A percentile compares a stretch with the other conserved stretches of the same genome.
phyloP scores from a whole-genome alignment of 2,329 filamentous ascomycete genomes.

The Beauveria asiatica region DNA sequence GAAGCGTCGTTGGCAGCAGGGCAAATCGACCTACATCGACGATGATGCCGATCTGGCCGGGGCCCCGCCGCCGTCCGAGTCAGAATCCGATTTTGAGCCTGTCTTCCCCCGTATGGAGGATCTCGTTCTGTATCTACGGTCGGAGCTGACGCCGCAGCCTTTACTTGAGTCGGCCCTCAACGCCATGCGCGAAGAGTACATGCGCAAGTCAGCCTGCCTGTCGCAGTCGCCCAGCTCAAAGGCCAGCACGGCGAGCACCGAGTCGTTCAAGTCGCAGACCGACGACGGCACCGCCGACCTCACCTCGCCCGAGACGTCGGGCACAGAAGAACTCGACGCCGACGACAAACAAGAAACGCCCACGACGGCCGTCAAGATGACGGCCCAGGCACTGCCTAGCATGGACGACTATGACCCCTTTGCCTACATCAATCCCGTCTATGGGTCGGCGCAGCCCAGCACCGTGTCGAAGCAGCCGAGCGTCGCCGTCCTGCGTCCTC shows the following conservation, averaged over 20 bases:
- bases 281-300: not conserved
- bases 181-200: conserved; percentile 29
- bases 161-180: conserved; percentile 39
- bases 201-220: not conserved
- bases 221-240: not conserved
- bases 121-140: conserved; percentile 45
- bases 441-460: conserved; percentile 13
- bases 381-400: conserved; percentile 9
- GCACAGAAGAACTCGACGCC: not conserved
- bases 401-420: conserved; percentile 41
- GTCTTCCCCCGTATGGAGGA: conserved; percentile 48
- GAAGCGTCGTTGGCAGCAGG: conserved; percentile 20
- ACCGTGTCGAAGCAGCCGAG: conserved; percentile 17
- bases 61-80: conserved; percentile 9
- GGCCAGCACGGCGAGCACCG: not conserved
- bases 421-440: conserved; percentile 24
- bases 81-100: conserved; percentile 26
- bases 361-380: not conserved
- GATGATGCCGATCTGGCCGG: conserved; percentile 27
- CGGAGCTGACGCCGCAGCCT: conserved; percentile 28
- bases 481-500: conserved; percentile 26
- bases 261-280: not conserved
- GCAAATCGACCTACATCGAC: conserved; percentile 26
- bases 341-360: not conserved
- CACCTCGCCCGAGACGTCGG: not conserved